Evolutionary conservation across 2,329 filamentous ascomycete genomes (phyloP).

Genomic region (Tetracladium maxilliforme): DNA sequence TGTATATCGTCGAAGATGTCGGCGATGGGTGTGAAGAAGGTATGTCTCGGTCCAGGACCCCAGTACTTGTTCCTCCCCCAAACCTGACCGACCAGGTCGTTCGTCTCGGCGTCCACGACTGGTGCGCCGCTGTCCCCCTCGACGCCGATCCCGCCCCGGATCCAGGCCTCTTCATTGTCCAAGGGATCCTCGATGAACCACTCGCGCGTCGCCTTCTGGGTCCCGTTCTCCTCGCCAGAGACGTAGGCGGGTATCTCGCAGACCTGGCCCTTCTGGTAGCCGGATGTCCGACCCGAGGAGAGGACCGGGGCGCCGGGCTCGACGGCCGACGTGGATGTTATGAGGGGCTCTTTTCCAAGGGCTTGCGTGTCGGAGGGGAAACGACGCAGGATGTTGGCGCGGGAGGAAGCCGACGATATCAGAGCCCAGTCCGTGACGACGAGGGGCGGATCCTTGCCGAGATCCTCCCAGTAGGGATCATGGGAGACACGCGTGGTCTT

Average conservation of each 20-base stretch:
- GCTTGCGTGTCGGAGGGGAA: slow-evolving; percentile 20
- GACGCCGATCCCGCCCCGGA: slow-evolving; percentile 1
- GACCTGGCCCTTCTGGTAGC: slow-evolving; percentile 23
- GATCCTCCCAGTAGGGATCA: slow-evolving; percentile 28
- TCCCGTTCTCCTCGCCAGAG: slow-evolving; percentile 21
- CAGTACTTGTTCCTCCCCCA: too few relatives aligned
- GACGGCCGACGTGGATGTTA: slow-evolving; percentile 16
- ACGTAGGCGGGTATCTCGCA: slow-evolving; percentile 28
- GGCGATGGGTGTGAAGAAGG: too few relatives aligned
- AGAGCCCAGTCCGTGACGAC: slow-evolving; percentile 29
- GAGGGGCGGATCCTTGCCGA: slow-evolving; percentile 21
- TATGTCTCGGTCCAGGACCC: too few relatives aligned
- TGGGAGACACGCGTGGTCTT: slow-evolving; percentile 27
- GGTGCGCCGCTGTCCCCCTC: slow-evolving; percentile 1
- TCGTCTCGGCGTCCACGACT: not conserved
- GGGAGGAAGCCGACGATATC: slow-evolving; percentile 16
- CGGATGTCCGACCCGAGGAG: slow-evolving; percentile 27
- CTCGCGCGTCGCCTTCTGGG: slow-evolving; percentile 24
- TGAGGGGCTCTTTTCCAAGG: slow-evolving; percentile 14
- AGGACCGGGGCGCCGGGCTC: slow-evolving; percentile 19
- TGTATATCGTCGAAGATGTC: too few relatives aligned
- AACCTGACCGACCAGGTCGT: slow-evolving; percentile 1
- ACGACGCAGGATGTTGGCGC: slow-evolving; percentile 24
- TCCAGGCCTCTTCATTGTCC: slow-evolving; percentile 1
- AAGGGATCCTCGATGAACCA: slow-evolving; percentile 29